Evolutionary conservation across 2,329 filamentous ascomycete species (phyloP), one percentile per base, ranked within the genome.

Genomic region (Stromatinia cepivora): DNA sequence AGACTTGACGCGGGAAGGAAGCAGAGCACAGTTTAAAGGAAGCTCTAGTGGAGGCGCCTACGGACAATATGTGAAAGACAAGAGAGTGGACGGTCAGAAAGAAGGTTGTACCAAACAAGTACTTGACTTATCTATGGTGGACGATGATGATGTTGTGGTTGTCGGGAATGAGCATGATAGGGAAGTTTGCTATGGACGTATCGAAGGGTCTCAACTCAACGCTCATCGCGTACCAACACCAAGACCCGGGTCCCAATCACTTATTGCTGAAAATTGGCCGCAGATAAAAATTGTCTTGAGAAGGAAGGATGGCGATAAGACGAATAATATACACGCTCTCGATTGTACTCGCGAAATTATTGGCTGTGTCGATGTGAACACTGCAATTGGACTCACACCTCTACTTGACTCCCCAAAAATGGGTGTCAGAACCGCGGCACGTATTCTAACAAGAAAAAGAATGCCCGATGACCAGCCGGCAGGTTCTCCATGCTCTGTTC

Each of bases 181-280:
- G 76, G 88, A 92, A 76, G 90, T 96, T 4, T 96, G 92, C 80
- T 93, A 92, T 76, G 93, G 93, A 54, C 90, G 91, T 80, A 80
- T 96, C 28, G 88, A 92, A 67, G 85, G 84, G 25, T 86, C 88
- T 3, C 86, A 82, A 67, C 82, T 95, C 54, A 88, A 89, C 72
- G 90, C 90, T 71, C 85, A 87, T 75, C 81, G 83, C 48, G 87
- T 94, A 2, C 93, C 92, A 0, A 86, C 84, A 3, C 88, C 89
- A 0, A 92, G 89, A 75, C 88, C 90, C 1, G 85, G 85, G 42
- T 83, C 85, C 34, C 84, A 87, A 70, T 82, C 85, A 28, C 81
- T 91, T 13, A 82, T 86, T 56, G 80, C 86, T 66, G 78, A 78
- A 56, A 86, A 88, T 73, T 93, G 91, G 86, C 92, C 93, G 3